Conservation (phyloP, 2,329 filamentous ascomycete genomes). For the Aspergillus sclerotialis region DNA sequence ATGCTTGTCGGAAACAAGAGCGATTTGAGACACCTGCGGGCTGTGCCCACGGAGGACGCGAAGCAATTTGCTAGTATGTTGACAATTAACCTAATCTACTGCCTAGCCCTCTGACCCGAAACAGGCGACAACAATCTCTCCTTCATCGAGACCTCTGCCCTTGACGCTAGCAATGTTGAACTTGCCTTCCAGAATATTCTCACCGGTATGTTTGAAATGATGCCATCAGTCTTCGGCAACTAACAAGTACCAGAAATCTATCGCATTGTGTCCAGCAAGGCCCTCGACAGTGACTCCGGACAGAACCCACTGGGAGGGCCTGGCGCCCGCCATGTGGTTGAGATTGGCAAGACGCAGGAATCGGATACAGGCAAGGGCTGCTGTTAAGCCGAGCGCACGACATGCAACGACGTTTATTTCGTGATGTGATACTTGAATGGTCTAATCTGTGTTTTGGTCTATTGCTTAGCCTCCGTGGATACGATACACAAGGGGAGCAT, state of each 20-base stretch:
- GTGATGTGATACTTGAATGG: conserved; percentile 33
- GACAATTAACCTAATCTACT: background rate
- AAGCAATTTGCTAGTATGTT: conserved; percentile 90
- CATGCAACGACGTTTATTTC: conserved; percentile 33
- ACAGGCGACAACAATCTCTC: conserved; percentile 94
- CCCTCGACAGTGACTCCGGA: conserved; percentile 77
- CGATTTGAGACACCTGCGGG: conserved; percentile 96
- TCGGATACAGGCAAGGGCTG: conserved; percentile 60
- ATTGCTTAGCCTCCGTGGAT: conserved; percentile 27
- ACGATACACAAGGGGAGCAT: conserved; percentile 28
- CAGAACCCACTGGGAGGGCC: conserved; percentile 74
- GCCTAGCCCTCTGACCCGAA: conserved; percentile 17
- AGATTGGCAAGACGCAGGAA: conserved; percentile 78
- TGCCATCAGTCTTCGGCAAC: conserved; percentile 1
- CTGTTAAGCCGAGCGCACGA: conserved; percentile 31
- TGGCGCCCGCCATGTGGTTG: conserved; percentile 69
- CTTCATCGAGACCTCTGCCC: conserved; percentile 97
- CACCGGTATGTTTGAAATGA: conserved; percentile 61
- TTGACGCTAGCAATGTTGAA: conserved; percentile 98
- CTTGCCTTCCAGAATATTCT: conserved; percentile 99
- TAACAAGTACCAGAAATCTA: conserved; percentile 71
- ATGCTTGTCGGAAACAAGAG: conserved; percentile 99
- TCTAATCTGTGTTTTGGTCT: conserved; percentile 30
- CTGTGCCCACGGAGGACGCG: conserved; percentile 94
- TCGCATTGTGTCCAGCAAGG: conserved; percentile 97